Evolutionary conservation across 2,329 filamentous ascomycete species (phyloP).

Genomic region (Metarhizium robertsii): DNA sequence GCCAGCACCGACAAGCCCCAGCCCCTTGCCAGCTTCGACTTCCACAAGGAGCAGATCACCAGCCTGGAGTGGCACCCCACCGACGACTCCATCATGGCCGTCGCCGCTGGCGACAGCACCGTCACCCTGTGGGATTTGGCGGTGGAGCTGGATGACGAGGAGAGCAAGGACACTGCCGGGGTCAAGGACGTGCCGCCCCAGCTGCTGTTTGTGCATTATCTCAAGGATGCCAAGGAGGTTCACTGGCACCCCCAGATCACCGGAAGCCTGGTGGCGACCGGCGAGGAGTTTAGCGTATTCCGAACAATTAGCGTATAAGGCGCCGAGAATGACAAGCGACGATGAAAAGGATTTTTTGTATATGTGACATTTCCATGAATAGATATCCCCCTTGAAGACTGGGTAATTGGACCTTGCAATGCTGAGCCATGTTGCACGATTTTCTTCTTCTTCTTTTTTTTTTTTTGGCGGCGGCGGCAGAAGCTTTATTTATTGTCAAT

Average conservation of each 20-base stretch:
- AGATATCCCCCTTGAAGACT: background rate
- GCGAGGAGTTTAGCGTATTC: slow-evolving; percentile 79
- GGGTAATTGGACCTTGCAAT: background rate
- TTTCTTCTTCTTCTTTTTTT: too few relatives aligned
- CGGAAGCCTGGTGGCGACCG: slow-evolving; percentile 80
- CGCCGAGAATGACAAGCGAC: background rate
- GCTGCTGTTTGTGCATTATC: slow-evolving; percentile 92
- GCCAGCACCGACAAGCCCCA: slow-evolving; percentile 49
- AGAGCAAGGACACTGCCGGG: slow-evolving; percentile 81
- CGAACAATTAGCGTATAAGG: slow-evolving; percentile 70
- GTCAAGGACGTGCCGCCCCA: slow-evolving; percentile 89
- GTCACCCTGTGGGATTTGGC: slow-evolving; percentile 95
- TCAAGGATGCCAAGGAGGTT: slow-evolving; percentile 87
- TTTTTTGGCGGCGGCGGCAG: too few relatives aligned
- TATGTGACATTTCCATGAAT: slow-evolving; percentile 1
- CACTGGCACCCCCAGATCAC: slow-evolving; percentile 98
- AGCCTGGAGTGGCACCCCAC: slow-evolving; percentile 96
- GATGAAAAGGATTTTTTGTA: background rate
- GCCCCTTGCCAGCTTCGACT: slow-evolving; percentile 86
- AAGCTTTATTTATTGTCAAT: too few relatives aligned
- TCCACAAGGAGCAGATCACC: slow-evolving; percentile 95
- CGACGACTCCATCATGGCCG: slow-evolving; percentile 89
- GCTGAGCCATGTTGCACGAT: background rate
- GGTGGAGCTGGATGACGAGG: slow-evolving; percentile 93
- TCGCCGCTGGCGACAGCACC: slow-evolving; percentile 87